These are phyloP conservation scores for Rhodotorula babjevae DNA, from an alignment of 768 basidiomycete species.

Conservation along the genomic window DNA sequence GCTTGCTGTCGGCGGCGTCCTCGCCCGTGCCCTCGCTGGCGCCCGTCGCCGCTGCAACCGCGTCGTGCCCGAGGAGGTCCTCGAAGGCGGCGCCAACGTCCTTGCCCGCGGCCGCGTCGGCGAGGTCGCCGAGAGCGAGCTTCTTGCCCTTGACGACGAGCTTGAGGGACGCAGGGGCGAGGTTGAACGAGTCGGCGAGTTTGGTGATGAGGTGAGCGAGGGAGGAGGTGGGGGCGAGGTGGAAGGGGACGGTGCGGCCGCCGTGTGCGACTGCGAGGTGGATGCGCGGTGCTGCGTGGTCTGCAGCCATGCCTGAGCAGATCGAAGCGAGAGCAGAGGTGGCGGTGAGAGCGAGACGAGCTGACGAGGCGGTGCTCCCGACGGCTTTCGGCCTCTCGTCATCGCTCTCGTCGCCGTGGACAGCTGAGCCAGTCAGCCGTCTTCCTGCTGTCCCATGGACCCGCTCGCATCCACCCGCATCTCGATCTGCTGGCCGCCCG, in stretches of 20 bases:
- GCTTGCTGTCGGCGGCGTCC: background rate
- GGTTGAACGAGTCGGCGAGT: conserved; percentile 8
- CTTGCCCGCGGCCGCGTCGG: background rate
- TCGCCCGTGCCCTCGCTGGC: no score
- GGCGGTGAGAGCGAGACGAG: background rate
- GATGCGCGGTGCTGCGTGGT: background rate
- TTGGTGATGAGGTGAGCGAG: background rate
- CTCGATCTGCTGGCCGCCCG: conserved; percentile 28
- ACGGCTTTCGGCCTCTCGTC: no score
- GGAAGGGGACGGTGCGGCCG: conserved; percentile 13
- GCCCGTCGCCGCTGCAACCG: background rate
- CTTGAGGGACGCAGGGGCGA: conserved; percentile 25
- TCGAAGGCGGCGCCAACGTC: background rate
- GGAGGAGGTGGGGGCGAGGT: background rate
- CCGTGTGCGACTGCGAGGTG: conserved; percentile 9
- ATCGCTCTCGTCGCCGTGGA: no score
- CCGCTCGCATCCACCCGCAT: conserved; percentile 26
- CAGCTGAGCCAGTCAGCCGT: no score
- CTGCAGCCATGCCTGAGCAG: background rate
- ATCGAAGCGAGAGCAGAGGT: background rate
- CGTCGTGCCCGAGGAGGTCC: background rate
- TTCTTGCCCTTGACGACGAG: conserved; percentile 35
- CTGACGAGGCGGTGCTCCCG: background rate
- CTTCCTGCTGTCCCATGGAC: background rate
- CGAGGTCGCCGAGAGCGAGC: background rate